Base-by-base conservation (phyloP, 345 rosid species). In the Capsella bursapastoris region DNA sequence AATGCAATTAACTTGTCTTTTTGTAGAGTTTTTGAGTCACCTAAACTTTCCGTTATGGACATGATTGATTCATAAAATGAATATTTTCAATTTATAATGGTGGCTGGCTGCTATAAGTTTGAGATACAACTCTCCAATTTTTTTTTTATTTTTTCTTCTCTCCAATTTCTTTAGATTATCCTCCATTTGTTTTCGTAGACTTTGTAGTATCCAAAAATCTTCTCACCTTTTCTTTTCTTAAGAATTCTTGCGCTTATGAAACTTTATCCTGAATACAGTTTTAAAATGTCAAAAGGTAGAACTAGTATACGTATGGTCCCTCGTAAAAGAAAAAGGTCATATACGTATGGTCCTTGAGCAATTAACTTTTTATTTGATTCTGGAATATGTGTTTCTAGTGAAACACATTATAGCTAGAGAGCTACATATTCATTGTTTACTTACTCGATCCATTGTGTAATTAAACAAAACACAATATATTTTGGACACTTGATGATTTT, bases 141-240 rank as follows among this genome's bases (percentile, higher is more conserved):
- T 18, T 18, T 0, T 18, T 18, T 18, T 18, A 18, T 18, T 18
- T 18, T 18, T 18, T 18, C 22, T 18, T 18, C 61, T 55, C 75
- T 70, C 8, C 8, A 4, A 70, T 48, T 77, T 70, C 8, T 57
- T 70, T 64, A 77, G 22, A 70, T 77, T 77, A 70, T 70, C 76
- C 62, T 70, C 76, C 62, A 14, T 56, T 70, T 8, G 70, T 63
- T 55, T 22, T 56, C 38, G 3, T 66, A 59, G 15, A 52, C 40
- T 53, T 45, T 27, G 5, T 45, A 37, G 70, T 18, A 38, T 70
- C 66, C 47, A 65, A 47, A 22, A 44, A 4, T 11, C 27, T 64
- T 4, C 7, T 56, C 22, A 15, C 18, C 31, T 31, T 52, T 28
- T 70, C 5, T 32, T 44, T n/a, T 15, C 5, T 70, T 47, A 5